Evolutionary conservation across 1,284 basidiomycete species (phyloP), one percentile per base, ranked within the genome.

Genomic region (Boletus semigastroideus): DNA sequence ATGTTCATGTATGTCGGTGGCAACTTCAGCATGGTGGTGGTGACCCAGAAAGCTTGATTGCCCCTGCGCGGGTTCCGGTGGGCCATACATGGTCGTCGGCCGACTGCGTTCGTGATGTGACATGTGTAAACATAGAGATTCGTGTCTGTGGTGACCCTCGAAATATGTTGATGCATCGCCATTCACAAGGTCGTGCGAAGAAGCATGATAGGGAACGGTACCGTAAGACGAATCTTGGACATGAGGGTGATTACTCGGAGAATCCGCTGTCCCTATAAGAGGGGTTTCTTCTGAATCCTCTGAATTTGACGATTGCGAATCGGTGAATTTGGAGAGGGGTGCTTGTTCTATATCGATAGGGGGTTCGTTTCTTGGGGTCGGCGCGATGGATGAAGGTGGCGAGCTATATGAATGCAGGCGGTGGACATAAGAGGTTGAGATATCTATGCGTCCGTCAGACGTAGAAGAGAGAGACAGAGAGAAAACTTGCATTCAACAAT

Each of bases 401-500:
- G 83, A 84, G 1, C 78, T 69, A 49, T 81, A 78, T 4, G 81
- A 79, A 3, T 87, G 82, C 2, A 89, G 74, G 51, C 75, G 75
- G 52, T 90, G 82, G 8, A 90, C 87, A 58, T 81, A 88, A 3
- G 83, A 78, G 0, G 86, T 88, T 16, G 88, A 90, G 46, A 80
- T 67, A 59, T 88, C 86, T 90, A 58, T 16, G 42, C 27, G 17
- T 33, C 5, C 30, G 25, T 52, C n/a, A 53, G 33, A 3, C 10
- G 8, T 16, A 17, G 33, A 43, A 37, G 33, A 37, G 7, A 0
- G 20, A 16, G n/a, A 0, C 8, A 37, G 45, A 48, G 16, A 42
- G 17, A 39, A 33, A 5, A 72, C 84, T 42, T 64, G 85, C 88
- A 91, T 80, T 91, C 89, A 30, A 91, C 69, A 10, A 89, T 67